These are phyloP conservation scores for Wickerhamomyces strasburgensis DNA, from an alignment of 805 yeast species.

Conservation along the genomic window DNA sequence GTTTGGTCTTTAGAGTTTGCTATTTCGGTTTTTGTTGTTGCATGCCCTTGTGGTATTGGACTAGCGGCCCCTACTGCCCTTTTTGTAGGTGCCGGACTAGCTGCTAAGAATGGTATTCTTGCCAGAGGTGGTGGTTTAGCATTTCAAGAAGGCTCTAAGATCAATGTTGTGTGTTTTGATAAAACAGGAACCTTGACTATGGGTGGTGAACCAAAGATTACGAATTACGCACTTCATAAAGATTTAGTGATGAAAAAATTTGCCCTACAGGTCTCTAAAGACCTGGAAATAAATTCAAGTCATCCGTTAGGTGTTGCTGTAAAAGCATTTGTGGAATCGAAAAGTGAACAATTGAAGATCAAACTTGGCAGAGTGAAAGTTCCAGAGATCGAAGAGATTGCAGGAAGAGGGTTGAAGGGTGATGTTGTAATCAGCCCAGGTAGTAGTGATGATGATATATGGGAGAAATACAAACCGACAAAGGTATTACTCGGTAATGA, in stretches of 20 bases:
- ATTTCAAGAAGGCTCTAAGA: constrained; percentile 66
- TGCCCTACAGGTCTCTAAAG: constrained; percentile 44
- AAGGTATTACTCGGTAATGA: constrained; percentile 58
- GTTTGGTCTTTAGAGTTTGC: constrained; percentile 77
- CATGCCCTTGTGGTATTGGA: constrained; percentile 85
- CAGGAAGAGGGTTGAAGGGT: constrained; percentile 60
- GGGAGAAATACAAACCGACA: constrained; percentile 32
- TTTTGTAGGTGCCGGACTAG: constrained; percentile 73
- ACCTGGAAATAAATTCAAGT: constrained; percentile 56
- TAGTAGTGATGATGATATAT: constrained; percentile 17
- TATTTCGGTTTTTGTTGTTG: constrained; percentile 74
- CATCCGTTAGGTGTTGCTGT: constrained; percentile 69
- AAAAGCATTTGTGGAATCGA: constrained; percentile 31
- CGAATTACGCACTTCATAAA: constrained; percentile 38
- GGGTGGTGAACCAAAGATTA: constrained; percentile 54
- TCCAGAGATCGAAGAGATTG: constrained; percentile 45
- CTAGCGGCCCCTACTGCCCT: constrained; percentile 82
- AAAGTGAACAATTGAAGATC: constrained; percentile 11
- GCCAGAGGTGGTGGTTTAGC: constrained; percentile 83
- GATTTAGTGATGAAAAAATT: constrained; percentile 15
- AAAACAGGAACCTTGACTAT: constrained; percentile 73
- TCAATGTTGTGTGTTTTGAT: constrained; percentile 66
- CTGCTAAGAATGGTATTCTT: constrained; percentile 70
- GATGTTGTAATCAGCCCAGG: constrained; percentile 25
- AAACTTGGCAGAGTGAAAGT: constrained; percentile 31